Evolutionary conservation across 1,139 yeast genomes (phyloP), one percentile per base, ranked within the genome.

Genomic region (Sugiyamaella grinbergsii): DNA sequence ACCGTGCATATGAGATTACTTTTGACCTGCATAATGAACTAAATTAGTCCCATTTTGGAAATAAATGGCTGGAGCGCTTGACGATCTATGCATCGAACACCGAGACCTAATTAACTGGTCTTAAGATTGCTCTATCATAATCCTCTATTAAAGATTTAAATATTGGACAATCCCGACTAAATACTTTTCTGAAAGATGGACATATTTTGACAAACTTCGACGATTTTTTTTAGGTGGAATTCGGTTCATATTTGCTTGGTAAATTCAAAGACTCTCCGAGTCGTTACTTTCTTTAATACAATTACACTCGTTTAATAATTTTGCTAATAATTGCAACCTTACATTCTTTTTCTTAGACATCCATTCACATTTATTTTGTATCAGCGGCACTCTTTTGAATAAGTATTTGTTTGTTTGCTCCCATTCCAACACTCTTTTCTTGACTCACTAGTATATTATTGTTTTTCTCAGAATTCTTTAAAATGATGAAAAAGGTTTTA

Each of bases 51-150:
- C n/a, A n/a, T 39, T 33, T 47, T 16, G 45, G 50, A 22, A 39
- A 29, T 15, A 33, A 20, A 39, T 47, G 50, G 50, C 50, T 47
- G 50, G 26, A 29, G 29, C 32, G 8, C 3, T 8, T 2, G 36
- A 2, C 15, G 37, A 41, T 41, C 45, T 7, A 20, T 41, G 45
- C 45, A 41, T 29, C 33, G 33, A 29, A 29, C 16, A 29, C 33
- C 39, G 16, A 23, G 29, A 23, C 39, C 13, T 34, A 18, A 34
- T 19, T 11, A n/a, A 13, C 20, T 5, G 20, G 19, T 5, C 13
- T 23, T 38, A 11, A 38, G 3, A 13, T 38, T 19, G 8, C 5
- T 18, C 29, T 31, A 15, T 16, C 20, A 39, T n/a, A 20, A 36
- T 36, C n/a, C n/a, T n/a, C n/a, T n/a, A n/a, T n/a, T n/a, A n/a